These are phyloP conservation scores for Cryptosporidium meleagridis DNA, from an alignment of 169 alveolate genomes.

Conservation along the genomic window DNA sequence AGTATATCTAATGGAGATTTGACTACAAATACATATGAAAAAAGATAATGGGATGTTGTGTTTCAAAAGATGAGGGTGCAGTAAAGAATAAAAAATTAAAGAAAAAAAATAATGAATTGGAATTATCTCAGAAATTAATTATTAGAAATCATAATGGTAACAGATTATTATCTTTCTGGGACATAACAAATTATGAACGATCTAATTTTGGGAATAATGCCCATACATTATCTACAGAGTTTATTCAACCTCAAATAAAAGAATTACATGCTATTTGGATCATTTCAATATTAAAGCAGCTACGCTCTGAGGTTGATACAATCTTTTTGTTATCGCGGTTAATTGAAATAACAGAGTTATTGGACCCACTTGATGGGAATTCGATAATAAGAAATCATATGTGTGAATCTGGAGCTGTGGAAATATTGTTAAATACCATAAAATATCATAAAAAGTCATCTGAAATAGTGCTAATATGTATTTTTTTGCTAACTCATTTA, in stretches of 20 bases:
- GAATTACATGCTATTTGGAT: conserved; percentile 64
- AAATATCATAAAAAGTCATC: conserved; percentile 14
- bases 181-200: background rate
- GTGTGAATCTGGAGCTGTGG: conserved; percentile 73
- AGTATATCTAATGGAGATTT: background rate
- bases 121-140: background rate
- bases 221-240: background rate
- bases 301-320: conserved; percentile 55
- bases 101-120: background rate
- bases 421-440: conserved; percentile 12
- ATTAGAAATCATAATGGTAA: background rate
- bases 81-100: background rate
- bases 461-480: conserved; percentile 34
- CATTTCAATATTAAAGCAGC: conserved; percentile 37
- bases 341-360: conserved; percentile 48
- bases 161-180: background rate
- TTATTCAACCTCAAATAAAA: conserved; percentile 33
- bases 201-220: background rate
- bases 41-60: conserved; percentile 71
- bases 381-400: conserved; percentile 22
- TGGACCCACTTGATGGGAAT: conserved; percentile 62
- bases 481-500: conserved; percentile 33
- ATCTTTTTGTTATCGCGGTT: conserved; percentile 48
- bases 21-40: background rate
- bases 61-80: conserved; percentile 40